Percentiles rank a stretch among this genome's conserved stretches.
phyloP scores from a whole-genome alignment of 352 stramenopile species.

The Pythium utonaiense region DNA sequence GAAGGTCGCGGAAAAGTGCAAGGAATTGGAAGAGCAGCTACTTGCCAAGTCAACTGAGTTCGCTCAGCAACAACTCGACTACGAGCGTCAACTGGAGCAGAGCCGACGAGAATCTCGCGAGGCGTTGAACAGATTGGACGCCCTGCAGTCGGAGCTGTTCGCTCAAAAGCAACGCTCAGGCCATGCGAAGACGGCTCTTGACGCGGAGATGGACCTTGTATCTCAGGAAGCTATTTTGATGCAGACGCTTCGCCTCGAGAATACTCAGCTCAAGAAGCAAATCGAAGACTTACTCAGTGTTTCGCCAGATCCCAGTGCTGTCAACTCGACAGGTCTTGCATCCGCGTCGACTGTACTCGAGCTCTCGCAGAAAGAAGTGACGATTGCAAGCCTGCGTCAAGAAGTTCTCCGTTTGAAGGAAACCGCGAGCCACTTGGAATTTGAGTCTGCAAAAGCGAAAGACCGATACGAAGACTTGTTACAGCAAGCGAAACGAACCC shows the following conservation, averaged over 20 bases:
- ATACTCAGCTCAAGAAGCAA: constrained; percentile 83
- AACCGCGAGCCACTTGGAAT: constrained; percentile 17
- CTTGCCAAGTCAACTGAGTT: constrained; percentile 71
- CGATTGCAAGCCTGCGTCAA: constrained; percentile 47
- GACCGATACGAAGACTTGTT: constrained; percentile 32
- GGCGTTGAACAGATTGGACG: constrained; percentile 76
- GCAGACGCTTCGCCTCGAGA: constrained; percentile 73
- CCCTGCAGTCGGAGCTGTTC: constrained; percentile 91
- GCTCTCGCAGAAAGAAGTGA: constrained; percentile 51
- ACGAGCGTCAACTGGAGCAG: constrained; percentile 61
- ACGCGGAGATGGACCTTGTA: constrained; percentile 87
- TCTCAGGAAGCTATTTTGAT: constrained; percentile 81
- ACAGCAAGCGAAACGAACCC: constrained; percentile 22
- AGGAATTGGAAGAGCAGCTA: constrained; percentile 61
- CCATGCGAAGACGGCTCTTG: constrained; percentile 52
- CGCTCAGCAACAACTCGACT: constrained; percentile 76
- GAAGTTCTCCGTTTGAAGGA: constrained; percentile 64
- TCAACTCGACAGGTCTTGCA: not conserved
- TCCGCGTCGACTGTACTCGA: constrained; percentile 17
- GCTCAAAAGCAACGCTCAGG: constrained; percentile 76
- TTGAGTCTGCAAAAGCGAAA: constrained; percentile 29
- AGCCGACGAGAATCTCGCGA: constrained; percentile 58
- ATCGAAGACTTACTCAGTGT: constrained; percentile 63
- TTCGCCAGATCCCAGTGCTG: not conserved
- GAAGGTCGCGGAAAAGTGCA: constrained; percentile 55